Evolutionary conservation across 2,329 filamentous ascomycete genomes (phyloP).

Genomic region (Phaeophleospora eucalypticola): DNA sequence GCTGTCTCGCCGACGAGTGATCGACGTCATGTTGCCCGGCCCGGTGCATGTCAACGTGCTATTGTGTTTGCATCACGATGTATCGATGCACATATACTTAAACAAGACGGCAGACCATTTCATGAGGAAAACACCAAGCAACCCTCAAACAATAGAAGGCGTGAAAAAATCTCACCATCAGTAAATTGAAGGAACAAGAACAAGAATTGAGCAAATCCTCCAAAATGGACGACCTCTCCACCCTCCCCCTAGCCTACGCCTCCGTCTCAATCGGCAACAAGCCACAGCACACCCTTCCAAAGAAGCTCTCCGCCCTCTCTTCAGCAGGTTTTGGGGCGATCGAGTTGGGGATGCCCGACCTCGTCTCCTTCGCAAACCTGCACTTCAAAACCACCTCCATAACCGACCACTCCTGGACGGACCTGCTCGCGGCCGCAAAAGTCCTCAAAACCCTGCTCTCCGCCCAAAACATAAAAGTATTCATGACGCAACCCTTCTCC

Average conservation of each 20-base stretch:
- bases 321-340: conserved; percentile 63
- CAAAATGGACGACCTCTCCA: conserved; percentile 19
- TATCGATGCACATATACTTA: neutral
- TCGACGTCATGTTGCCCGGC: neutral
- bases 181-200: no score
- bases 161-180: no score
- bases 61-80: neutral
- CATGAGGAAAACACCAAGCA: neutral
- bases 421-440: conserved; percentile 52
- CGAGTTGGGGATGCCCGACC: conserved; percentile 71
- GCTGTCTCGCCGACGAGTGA: neutral
- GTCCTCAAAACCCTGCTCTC: conserved; percentile 55
- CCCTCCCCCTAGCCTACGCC: conserved; percentile 52
- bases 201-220: no score
- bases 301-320: conserved; percentile 61
- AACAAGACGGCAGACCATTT: neutral
- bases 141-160: neutral
- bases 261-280: conserved; percentile 53
- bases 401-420: conserved; percentile 55
- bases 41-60: no score
- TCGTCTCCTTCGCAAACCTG: conserved; percentile 58
- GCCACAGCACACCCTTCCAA: conserved; percentile 50
- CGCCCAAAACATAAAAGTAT: conserved; percentile 54
- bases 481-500: conserved; percentile 71
- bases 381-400: conserved; percentile 48